These are phyloP conservation scores for Angomonas ambiguus DNA, from an alignment of 208 protist genomes.

Conservation along the genomic window DNA sequence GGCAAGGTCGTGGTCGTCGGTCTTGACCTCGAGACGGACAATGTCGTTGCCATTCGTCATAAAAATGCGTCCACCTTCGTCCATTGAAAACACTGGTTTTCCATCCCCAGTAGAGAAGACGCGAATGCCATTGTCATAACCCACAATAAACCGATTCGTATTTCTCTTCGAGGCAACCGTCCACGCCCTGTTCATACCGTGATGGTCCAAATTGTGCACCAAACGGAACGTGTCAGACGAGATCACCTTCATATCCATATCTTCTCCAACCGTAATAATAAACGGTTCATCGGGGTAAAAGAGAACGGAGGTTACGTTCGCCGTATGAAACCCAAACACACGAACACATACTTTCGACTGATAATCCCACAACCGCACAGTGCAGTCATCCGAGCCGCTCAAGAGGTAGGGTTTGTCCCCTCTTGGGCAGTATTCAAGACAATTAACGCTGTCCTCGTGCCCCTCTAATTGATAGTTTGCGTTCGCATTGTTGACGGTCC, in stretches of 20 bases:
- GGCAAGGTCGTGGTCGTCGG: conserved; percentile 36
- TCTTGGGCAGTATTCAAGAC: conserved; percentile 96
- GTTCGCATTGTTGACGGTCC: conserved; percentile 86
- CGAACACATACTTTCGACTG: conserved; percentile 96
- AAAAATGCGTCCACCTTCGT: conserved; percentile 95
- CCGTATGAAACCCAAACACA: conserved; percentile 94
- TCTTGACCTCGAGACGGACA: conserved; percentile 83
- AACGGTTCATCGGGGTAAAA: conserved; percentile 98
- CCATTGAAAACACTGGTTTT: conserved; percentile 96
- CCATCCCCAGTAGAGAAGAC: conserved; percentile 93
- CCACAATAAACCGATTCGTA: conserved; percentile 88
- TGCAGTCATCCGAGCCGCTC: conserved; percentile 95
- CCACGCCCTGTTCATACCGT: conserved; percentile 94
- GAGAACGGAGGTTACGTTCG: conserved; percentile 94
- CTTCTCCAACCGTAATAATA: conserved; percentile 95
- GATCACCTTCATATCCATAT: conserved; percentile 93
- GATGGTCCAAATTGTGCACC: conserved; percentile 94
- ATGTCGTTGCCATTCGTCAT: conserved; percentile 95
- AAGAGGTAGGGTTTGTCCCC: conserved; percentile 98
- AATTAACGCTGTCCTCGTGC: conserved; percentile 99
- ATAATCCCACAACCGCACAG: conserved; percentile 98
- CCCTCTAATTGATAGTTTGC: conserved; percentile 98
- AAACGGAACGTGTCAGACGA: conserved; percentile 94
- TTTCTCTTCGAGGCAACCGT: conserved; percentile 72
- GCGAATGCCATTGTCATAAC: conserved; percentile 88